These are phyloP conservation scores for Verticillium nubilum DNA, from an alignment of 2,329 filamentous ascomycete genomes.

Conservation along the genomic window DNA sequence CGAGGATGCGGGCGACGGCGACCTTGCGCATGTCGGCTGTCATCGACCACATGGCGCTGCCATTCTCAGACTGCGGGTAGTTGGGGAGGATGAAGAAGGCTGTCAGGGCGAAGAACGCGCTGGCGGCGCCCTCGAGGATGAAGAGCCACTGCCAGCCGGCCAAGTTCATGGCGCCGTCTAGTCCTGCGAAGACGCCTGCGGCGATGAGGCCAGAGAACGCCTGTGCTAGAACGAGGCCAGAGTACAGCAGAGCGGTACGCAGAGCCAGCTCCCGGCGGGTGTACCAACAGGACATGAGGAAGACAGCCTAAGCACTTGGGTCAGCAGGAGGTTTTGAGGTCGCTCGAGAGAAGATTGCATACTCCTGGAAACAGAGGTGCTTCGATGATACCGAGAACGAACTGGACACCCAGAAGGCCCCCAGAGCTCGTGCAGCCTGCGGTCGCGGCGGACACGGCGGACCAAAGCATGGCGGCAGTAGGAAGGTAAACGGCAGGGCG, in stretches of 20 bases:
- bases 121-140: slow-evolving; percentile 32
- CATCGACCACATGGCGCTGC: slow-evolving; percentile 46
- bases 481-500: slow-evolving; percentile 49
- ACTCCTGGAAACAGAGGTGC: slow-evolving; percentile 43
- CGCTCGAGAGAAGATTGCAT: neutral
- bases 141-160: slow-evolving; percentile 24
- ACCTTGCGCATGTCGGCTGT: slow-evolving; percentile 53
- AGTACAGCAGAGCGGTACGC: slow-evolving; percentile 41
- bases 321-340: too few species aligned
- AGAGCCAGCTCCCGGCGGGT: slow-evolving; percentile 35
- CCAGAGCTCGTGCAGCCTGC: slow-evolving; percentile 36
- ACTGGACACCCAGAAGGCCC: slow-evolving; percentile 37
- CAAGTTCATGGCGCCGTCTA: slow-evolving; percentile 20
- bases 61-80: slow-evolving; percentile 48
- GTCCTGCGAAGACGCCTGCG: slow-evolving; percentile 38
- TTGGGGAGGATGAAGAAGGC: slow-evolving; percentile 42
- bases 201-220: slow-evolving; percentile 46
- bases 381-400: slow-evolving; percentile 40
- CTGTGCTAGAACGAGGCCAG: slow-evolving; percentile 40
- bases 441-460: slow-evolving; percentile 35
- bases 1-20: slow-evolving; percentile 42
- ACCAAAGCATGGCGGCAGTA: slow-evolving; percentile 37
- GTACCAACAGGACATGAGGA: slow-evolving; percentile 42
- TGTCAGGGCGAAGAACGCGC: slow-evolving; percentile 28
- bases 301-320: slow-evolving; percentile 24